Conservation (phyloP, 1,284 basidiomycete species). For the Vanrija sp. region DNA sequence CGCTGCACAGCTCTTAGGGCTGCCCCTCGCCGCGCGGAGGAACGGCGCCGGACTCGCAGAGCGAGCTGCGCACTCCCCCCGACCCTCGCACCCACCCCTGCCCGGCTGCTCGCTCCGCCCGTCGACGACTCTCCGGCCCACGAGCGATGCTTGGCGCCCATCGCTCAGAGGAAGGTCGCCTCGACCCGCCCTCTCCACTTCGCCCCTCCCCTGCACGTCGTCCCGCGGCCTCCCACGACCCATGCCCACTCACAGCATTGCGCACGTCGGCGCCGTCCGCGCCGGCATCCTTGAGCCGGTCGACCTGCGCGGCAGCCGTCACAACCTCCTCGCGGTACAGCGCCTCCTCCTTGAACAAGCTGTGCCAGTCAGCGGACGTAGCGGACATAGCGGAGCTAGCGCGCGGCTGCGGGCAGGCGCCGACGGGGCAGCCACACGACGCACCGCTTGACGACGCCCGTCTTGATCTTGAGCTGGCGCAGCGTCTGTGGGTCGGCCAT, state of each 20-base stretch:
- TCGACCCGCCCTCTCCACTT: too few species aligned
- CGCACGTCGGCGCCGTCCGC: slow-evolving; percentile 75
- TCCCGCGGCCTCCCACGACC: not conserved
- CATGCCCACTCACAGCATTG: slow-evolving; percentile 62
- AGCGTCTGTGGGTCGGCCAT: slow-evolving; percentile 40
- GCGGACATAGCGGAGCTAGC: too few species aligned
- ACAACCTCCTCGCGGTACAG: slow-evolving; percentile 67
- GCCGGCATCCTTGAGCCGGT: slow-evolving; percentile 60
- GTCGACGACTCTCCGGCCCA: too few species aligned
- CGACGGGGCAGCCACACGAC: slow-evolving; percentile 18
- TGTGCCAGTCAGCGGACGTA: slow-evolving; percentile 32
- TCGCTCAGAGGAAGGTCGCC: too few species aligned
- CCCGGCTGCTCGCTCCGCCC: too few species aligned
- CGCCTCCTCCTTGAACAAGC: slow-evolving; percentile 67
- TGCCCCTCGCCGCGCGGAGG: not conserved
- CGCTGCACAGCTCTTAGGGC: too few species aligned
- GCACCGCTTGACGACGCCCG: slow-evolving; percentile 67
- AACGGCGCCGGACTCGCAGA: too few species aligned
- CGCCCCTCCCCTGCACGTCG: not conserved
- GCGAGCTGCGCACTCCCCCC: too few species aligned
- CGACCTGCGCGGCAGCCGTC: slow-evolving; percentile 59
- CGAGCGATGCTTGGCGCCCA: too few species aligned
- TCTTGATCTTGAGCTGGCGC: slow-evolving; percentile 73
- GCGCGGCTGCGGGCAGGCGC: not conserved
- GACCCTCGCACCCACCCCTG: too few species aligned